These are phyloP conservation scores for Entelexis paramagnoliae DNA, from an alignment of 1,139 yeast species.

Conservation along the genomic window DNA sequence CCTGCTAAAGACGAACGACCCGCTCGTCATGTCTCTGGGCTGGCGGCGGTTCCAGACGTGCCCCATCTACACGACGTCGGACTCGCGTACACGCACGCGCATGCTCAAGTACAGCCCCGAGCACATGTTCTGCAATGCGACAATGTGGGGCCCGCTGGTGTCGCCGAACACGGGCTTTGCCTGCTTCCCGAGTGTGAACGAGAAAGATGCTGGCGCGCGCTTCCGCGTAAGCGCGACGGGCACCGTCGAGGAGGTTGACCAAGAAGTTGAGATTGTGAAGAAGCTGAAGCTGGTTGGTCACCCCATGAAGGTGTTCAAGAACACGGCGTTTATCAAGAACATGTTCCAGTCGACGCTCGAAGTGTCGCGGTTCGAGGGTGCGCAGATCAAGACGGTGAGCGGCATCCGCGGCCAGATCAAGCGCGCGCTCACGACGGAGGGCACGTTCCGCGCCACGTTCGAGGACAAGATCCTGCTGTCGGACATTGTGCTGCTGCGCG, in stretches of 20 bases:
- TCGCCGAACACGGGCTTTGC: constrained; percentile 97
- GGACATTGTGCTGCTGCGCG: constrained; percentile 79
- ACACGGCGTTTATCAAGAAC: constrained; percentile 93
- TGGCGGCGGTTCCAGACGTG: constrained; percentile 98
- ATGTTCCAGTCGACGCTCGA: constrained; percentile 91
- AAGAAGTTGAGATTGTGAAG: constrained; percentile 83
- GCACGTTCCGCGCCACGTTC: constrained; percentile 96
- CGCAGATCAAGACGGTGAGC: constrained; percentile 88
- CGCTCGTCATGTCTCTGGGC: constrained; percentile 83
- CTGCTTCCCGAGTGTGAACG: constrained; percentile 83
- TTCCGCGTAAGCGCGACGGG: constrained; percentile 99
- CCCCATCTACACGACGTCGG: constrained; percentile 92
- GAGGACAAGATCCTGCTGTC: constrained; percentile 90
- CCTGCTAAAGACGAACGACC: constrained; percentile 90
- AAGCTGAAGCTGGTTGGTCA: constrained; percentile 90
- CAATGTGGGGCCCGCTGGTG: constrained; percentile 93
- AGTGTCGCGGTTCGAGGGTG: constrained; percentile 97
- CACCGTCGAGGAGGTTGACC: constrained; percentile 83
- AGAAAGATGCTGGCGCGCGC: constrained; percentile 72
- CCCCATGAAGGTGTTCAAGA: constrained; percentile 86
- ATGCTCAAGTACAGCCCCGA: constrained; percentile 98
- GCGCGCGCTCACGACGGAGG: constrained; percentile 85
- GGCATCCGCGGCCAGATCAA: constrained; percentile 97
- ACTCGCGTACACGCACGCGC: constrained; percentile 93
- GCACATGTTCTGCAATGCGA: constrained; percentile 92